Conservation (phyloP, 2,329 filamentous ascomycete genomes). For the Xylariales sp. region DNA sequence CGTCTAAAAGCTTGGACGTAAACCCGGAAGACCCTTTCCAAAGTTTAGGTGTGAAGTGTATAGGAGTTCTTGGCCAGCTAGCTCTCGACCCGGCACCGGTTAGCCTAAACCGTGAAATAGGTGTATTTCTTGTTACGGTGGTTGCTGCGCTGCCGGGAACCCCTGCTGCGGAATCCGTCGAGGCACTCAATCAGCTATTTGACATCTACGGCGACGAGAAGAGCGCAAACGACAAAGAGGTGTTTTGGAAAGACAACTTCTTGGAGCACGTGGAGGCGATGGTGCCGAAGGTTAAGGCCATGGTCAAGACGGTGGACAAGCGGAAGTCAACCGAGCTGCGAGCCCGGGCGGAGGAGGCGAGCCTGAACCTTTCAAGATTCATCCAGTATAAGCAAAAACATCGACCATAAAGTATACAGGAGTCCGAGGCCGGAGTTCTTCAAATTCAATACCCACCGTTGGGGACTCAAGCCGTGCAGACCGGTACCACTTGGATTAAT, state of each 20-base stretch:
- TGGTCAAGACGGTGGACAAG: constrained; percentile 72
- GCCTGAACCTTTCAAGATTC: constrained; percentile 71
- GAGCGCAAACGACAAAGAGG: constrained; percentile 66
- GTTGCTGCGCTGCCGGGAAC: constrained; percentile 64
- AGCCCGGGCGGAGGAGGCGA: constrained; percentile 68
- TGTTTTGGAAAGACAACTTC: constrained; percentile 73
- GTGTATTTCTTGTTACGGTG: constrained; percentile 69
- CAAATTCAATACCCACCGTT: constrained; percentile 9
- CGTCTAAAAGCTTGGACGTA: constrained; percentile 58
- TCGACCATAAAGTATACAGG: constrained; percentile 49
- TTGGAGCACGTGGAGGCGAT: constrained; percentile 67
- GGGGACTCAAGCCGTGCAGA: constrained; percentile 1
- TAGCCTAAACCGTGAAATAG: constrained; percentile 70
- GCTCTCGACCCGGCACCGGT: constrained; percentile 66
- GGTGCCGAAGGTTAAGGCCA: constrained; percentile 64
- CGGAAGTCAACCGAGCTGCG: constrained; percentile 67
- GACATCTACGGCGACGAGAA: constrained; percentile 74
- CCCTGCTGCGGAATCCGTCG: constrained; percentile 68
- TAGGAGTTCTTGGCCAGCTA: constrained; percentile 73
- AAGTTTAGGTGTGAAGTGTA: constrained; percentile 72
- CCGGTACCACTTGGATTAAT: background rate
- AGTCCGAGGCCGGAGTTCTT: background rate
- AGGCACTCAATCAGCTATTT: constrained; percentile 74
- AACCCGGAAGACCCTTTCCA: constrained; percentile 67
- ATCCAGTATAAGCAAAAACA: constrained; percentile 74